Base-by-base conservation (phyloP, 177 flowering plant genomes). In the Vitis hybrid region DNA sequence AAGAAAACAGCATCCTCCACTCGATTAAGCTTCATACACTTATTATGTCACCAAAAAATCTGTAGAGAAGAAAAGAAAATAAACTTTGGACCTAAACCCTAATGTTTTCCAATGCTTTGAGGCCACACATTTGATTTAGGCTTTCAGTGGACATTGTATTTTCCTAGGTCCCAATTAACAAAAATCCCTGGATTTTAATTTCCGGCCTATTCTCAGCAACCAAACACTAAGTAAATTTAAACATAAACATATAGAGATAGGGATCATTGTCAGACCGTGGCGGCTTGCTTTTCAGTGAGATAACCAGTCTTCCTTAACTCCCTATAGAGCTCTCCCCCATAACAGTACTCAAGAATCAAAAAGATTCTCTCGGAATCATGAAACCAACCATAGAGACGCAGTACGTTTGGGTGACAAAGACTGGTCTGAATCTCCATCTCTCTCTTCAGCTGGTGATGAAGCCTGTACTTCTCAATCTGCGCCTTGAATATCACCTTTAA, bases 371-470 rank as follows among this genome's bases (percentile, higher is more conserved):
- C 91, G 1, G 53, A 76, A 60, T 95, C 99, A 18, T 87, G 86
- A 69, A 95, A 95, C 97, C 97, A 95, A 15, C 97, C 99, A 29
- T 75, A 90, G 57, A 95, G 91, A 8, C 96, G 82, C 39, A 95
- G 80, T 52, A 95, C 83, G 59, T 93, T 89, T 0, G 98, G 99
- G 76, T 95, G 98, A 29, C 70, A 75, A 52, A 94, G 94, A 39
- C 70, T 72, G 55, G 78, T 80, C 71, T 95, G 99, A 20, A 94
- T 93, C 86, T 89, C 93, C 89, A 95, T 91, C 71, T 95, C 99
- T 66, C 99, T 80, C 71, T 73, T 81, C 72, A 95, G 71, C 77
- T 95, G 99, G 55, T 86, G 85, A 20, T 84, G 85, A 64, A 90
- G 82, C 39, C 64, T 71, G 74, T 95, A 86, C 77, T 90, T 93